These are phyloP conservation scores for Nicotiana attenuata DNA, from an alignment of 257 asterid genomes.

Conservation along the genomic window DNA sequence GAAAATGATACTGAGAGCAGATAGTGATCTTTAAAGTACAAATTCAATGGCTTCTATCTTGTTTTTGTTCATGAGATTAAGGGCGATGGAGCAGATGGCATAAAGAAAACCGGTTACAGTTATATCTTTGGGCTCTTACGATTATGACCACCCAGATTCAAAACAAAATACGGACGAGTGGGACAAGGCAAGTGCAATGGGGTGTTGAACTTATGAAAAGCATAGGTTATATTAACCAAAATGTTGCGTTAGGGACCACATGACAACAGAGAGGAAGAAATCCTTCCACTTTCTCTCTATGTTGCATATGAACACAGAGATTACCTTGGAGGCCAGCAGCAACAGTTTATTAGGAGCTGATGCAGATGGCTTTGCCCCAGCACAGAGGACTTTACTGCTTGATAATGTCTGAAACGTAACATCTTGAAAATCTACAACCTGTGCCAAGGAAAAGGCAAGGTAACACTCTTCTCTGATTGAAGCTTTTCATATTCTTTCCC, in stretches of 20 bases:
- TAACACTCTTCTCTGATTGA: slow-evolving; percentile 14
- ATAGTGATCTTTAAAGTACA: not conserved
- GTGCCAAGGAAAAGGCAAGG: slow-evolving; percentile 20
- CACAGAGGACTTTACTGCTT: slow-evolving; percentile 64
- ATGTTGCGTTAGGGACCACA: not conserved
- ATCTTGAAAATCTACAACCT: slow-evolving; percentile 72
- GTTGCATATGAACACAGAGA: not conserved
- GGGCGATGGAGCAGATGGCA: not conserved
- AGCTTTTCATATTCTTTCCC: slow-evolving; percentile 6
- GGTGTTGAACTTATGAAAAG: not conserved
- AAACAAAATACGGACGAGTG: not conserved
- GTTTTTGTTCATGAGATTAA: not conserved
- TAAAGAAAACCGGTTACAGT: not conserved
- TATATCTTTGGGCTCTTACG: not conserved
- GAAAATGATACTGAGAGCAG: not conserved
- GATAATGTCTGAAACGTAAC: slow-evolving; percentile 74
- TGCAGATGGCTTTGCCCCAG: slow-evolving; percentile 78
- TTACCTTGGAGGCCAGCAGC: slow-evolving; percentile 77
- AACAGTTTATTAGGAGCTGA: slow-evolving; percentile 55
- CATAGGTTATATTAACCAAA: not conserved
- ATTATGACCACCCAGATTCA: not conserved
- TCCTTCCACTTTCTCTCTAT: not conserved
- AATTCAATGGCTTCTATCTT: not conserved
- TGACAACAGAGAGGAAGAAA: not conserved
- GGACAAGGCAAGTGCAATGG: not conserved